Evolutionary conservation across 176 grass and related monocot species (phyloP), one percentile per base, ranked within the genome.

Genomic region (Pontederia paniculata): DNA sequence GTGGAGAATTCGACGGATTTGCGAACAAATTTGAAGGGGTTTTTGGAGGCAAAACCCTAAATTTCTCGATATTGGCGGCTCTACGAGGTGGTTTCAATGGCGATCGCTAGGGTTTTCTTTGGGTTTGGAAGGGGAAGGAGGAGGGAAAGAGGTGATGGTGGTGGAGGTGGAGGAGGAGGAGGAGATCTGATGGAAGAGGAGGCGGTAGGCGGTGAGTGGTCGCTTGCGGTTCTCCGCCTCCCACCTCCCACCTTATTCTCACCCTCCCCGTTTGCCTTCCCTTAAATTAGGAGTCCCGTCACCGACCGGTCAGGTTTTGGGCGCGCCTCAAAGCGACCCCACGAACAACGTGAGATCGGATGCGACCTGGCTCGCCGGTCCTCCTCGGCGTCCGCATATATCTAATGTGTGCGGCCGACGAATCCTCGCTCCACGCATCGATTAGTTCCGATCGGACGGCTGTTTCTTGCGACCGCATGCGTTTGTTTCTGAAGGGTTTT

Each of bases 161-260:
- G 44, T 1, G 44, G 42, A 62, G 17, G 42, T 8, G 10, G 12
- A 16, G 15, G 17, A 37, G 28, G 28, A 37, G 42, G n/a, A n/a
- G 28, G 4, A 47, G 43, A 43, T 19, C 10, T 17, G 5, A 45
- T 10, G 5, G 17, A 12, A 19, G 44, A 2, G 44, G 42, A 62
- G 17, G 42, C 12, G 10, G 12, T 5, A 37, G 14, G 60, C 60
- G 44, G 60, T 63, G 18, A 48, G 60, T 21, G 44, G 10, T 63
- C 60, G 60, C 12, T 44, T 63, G 18, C 6, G 44, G 19, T 63
- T 22, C 60, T 63, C 60, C 60, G 60, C 60, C 60, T 22, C 17
- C 28, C 18, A 17, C 11, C 2, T 22, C 42, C 12, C 18, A 17
- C 11, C 2, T 22, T n/a, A 3, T 13, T 13, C 9, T 21, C 23